Base-by-base conservation (phyloP, 345 rosid species). In the Excoecaria agallocha region DNA sequence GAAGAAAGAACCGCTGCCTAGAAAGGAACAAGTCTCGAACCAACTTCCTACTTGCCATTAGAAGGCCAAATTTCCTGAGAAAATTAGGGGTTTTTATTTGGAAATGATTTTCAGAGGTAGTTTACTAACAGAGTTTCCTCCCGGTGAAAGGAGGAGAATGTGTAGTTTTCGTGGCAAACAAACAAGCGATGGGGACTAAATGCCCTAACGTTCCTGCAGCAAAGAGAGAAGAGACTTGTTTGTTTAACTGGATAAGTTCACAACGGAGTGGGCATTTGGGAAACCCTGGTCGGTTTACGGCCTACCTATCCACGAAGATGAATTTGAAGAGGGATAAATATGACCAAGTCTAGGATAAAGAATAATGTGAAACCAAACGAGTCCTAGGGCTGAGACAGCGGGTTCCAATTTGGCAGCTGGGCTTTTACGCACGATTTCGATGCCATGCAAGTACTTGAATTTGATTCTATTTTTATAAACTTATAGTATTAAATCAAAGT, bases 11-110 rank as follows among this genome's bases (percentile, higher is more conserved):
- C n/a, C 86, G 82, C 75, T 81, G 88, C 75, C 86, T 85, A 52
- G 83, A 78, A 13, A 89, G 81, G 43, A 91, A 52, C 66, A 89
- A 77, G 79, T 92, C 95, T 51, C 93, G 91, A 69, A 88, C 82
- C 77, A 94, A 76, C 89, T 90, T 90, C 63, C 92, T 85, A 82
- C 88, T 80, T 66, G 97, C 97, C 98, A 94, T 94, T 74, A 71
- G 45, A 20, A 24, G 35, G 52, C 19, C 38, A 48, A 35, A 59
- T 46, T 71, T 62, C 49, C 67, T 30, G 19, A 30, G 16, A 48
- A 60, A 48, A 48, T 22, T 57, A 38, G 57, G 66, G 55, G 3
- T 58, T 45, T 24, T 6, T 24, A 35, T 15, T 50, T 68, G 3
- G 63, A 45, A 5, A 20, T 10, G 38, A 48, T 67, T 12, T 12